These are phyloP conservation scores for Termitomyces heimii DNA, from an alignment of 768 basidiomycete genomes.

Conservation along the genomic window DNA sequence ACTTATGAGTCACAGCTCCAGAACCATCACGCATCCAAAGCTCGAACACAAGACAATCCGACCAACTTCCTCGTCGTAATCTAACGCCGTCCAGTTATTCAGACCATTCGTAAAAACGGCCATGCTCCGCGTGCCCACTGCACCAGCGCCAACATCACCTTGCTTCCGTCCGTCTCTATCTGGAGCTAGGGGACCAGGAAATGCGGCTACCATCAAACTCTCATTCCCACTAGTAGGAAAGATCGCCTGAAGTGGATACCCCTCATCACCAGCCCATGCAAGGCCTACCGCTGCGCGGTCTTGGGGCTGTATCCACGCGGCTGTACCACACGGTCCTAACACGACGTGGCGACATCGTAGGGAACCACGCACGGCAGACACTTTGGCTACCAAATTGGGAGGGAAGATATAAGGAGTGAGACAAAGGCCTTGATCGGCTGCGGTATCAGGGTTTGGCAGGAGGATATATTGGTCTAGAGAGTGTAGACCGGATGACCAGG, in stretches of 20 bases:
- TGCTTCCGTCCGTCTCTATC: background rate
- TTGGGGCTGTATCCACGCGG: constrained; percentile 57
- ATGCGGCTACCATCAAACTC: constrained; percentile 39
- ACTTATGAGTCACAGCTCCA: constrained; percentile 23
- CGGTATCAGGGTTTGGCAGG: constrained; percentile 23
- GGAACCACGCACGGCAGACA: constrained; percentile 39
- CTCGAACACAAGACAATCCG: constrained; percentile 47
- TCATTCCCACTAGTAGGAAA: constrained; percentile 12
- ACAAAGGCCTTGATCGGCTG: background rate
- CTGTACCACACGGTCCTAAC: constrained; percentile 51
- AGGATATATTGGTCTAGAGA: constrained; percentile 50
- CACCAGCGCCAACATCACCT: background rate
- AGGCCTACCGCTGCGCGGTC: constrained; percentile 36
- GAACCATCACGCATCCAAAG: constrained; percentile 38
- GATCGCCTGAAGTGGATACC: constrained; percentile 16
- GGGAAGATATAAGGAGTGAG: constrained; percentile 39
- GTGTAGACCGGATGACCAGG: constrained; percentile 46
- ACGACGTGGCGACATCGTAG: constrained; percentile 49
- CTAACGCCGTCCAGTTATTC: constrained; percentile 51
- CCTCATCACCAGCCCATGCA: constrained; percentile 16
- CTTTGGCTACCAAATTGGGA: constrained; percentile 30
- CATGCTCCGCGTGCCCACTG: constrained; percentile 13
- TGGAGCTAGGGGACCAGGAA: constrained; percentile 38
- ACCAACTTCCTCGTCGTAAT: constrained; percentile 56
- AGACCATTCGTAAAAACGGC: constrained; percentile 24